Evolutionary conservation across 768 basidiomycete genomes (phyloP).

Genomic region (Amylocystis lapponica): DNA sequence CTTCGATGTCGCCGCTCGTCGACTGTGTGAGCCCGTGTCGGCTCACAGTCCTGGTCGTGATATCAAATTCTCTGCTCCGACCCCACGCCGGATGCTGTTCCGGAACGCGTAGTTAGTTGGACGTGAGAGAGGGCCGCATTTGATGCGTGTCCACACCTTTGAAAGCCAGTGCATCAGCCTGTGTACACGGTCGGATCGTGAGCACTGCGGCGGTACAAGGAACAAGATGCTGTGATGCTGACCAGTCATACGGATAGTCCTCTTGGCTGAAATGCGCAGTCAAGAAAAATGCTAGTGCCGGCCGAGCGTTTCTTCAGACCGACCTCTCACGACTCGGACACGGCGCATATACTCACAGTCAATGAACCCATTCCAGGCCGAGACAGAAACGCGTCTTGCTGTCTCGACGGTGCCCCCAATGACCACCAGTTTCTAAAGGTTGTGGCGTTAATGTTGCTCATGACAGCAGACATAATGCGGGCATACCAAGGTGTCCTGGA

Average conservation of each 20-base stretch:
- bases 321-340: constrained; percentile 1
- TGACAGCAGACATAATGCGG: neutral
- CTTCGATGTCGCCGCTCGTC: constrained; percentile 73
- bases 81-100: constrained; percentile 94
- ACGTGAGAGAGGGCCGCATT: neutral
- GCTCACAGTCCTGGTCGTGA: constrained; percentile 70
- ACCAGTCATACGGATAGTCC: constrained; percentile 87
- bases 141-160: constrained; percentile 42
- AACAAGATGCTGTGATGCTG: neutral
- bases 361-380: constrained; percentile 86
- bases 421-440: constrained; percentile 74
- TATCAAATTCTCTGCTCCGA: constrained; percentile 83
- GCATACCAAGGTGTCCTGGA: constrained; percentile 75
- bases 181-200: constrained; percentile 6
- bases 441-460: neutral
- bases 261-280: constrained; percentile 87
- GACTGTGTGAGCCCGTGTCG: constrained; percentile 59
- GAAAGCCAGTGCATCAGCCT: constrained; percentile 90
- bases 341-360: constrained; percentile 52
- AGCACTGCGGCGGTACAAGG: constrained; percentile 9
- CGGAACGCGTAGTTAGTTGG: constrained; percentile 5
- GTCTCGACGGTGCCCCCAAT: constrained; percentile 88
- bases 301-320: constrained; percentile 9
- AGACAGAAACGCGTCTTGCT: constrained; percentile 71
- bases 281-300: constrained; percentile 88